Evolutionary conservation across 805 yeast species (phyloP), one percentile per base, ranked within the genome.

Genomic region (Lipomyces sp.): DNA sequence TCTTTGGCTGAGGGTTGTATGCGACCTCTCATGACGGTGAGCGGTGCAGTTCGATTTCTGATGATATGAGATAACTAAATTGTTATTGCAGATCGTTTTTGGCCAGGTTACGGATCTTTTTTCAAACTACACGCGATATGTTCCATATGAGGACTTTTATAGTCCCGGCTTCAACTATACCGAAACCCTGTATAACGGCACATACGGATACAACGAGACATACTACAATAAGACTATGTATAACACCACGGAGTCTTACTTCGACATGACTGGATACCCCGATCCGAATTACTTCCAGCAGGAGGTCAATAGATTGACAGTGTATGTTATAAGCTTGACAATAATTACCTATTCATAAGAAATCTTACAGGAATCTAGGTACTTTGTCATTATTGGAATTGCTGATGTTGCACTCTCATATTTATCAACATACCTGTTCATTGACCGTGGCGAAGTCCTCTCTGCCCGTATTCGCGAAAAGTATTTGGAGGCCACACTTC

Each of bases 381-480:
- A 78, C 68, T 80, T 80, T 59, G 77, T 80, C 55, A 79, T 79
- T 67, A 75, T 80, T 34, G 83, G 82, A 30, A 69, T 80, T n/a
- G 82, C 76, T 10, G 72, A 71, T 53, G 65, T 70, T 30, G 42
- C 54, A 6, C 64, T 67, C 11, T 68, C 78, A 4, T 73, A 72
- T 57, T 42, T 80, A 13, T 76, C 78, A 61, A 77, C 82, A 1
- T 74, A 64, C 64, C 70, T 80, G 39, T 78, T 77, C 33, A 79
- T 79, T 4, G 77, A 78, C 55, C 74, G 78, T 8, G 84, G 84
- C 32, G 83, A 81, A 66, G 75, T 77, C 13, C 71, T 80, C 45
- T 75, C 83, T 0, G 79, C 80, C 8, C 71, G 82, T n/a, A 78
- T 79, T 69, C 78, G 83, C 29, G 76, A 77, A 65, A 66, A 73